A percentile compares a stretch with the other conserved stretches of the same genome.
Conservation (phyloP, 2,329 filamentous ascomycete genomes). For the Scedosporium minutisporum region DNA sequence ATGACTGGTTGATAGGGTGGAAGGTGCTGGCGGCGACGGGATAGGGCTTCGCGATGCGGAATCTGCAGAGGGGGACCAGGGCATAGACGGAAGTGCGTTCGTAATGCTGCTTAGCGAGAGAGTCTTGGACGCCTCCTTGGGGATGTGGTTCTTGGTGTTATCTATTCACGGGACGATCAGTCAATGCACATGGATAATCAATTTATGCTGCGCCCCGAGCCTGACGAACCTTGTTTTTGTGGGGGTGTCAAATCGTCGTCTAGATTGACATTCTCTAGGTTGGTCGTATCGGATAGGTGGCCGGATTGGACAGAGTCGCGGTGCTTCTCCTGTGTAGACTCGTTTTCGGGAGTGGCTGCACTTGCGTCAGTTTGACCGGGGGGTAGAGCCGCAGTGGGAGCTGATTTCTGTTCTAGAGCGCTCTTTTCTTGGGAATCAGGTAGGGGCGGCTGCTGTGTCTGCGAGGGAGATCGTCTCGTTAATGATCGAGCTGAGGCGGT, state of each 20-base stretch:
- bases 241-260: conserved; percentile 42
- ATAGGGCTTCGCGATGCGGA: conserved; percentile 35
- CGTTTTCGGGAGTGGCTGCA: conserved; percentile 3
- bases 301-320: conserved; percentile 13
- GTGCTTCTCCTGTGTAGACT: conserved; percentile 1
- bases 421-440: not conserved
- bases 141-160: conserved; percentile 10
- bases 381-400: conserved; percentile 8
- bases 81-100: conserved; percentile 60
- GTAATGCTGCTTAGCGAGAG: conserved; percentile 62
- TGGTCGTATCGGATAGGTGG: conserved; percentile 35
- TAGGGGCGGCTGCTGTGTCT: not conserved
- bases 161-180: conserved; percentile 9
- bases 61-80: conserved; percentile 55
- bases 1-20: conserved; percentile 18
- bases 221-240: conserved; percentile 22
- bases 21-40: conserved; percentile 23
- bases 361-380: conserved; percentile 9
- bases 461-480: conserved; percentile 35
- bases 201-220: conserved; percentile 9
- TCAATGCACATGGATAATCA: not conserved
- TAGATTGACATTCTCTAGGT: conserved; percentile 56
- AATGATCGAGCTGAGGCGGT: conserved; percentile 55
- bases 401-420: not conserved
- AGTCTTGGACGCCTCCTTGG: conserved; percentile 39